phyloP scores from a whole-genome alignment of 2,329 filamentous ascomycete species.

The Bimuria novae-zelandiae region DNA sequence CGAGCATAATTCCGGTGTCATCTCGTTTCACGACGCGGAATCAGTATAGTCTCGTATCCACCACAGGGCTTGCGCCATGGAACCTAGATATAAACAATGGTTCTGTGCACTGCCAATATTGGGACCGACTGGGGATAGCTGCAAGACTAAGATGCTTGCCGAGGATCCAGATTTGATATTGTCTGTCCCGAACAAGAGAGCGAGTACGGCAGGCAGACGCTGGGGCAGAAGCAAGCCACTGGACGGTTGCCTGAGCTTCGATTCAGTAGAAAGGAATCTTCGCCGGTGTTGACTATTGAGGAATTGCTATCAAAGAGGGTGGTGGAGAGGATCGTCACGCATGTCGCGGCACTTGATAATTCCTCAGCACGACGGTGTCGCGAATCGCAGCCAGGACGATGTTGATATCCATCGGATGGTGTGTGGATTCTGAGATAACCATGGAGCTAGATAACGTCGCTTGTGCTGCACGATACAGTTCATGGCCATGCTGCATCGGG shows the following conservation, averaged over 20 bases:
- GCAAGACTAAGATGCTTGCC: neutral
- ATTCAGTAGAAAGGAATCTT: slow-evolving; percentile 17
- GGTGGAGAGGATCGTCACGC: slow-evolving; percentile 2
- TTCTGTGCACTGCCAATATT: slow-evolving; percentile 8
- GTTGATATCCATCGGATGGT: too few species aligned
- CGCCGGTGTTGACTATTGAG: slow-evolving; percentile 26
- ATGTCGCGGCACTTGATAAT: slow-evolving; percentile 30
- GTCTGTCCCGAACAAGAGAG: slow-evolving; percentile 9
- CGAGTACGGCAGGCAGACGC: slow-evolving; percentile 18
- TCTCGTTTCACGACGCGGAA: slow-evolving; percentile 28
- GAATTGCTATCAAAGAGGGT: slow-evolving; percentile 10
- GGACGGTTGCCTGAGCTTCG: slow-evolving; percentile 17
- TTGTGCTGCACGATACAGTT: slow-evolving; percentile 18
- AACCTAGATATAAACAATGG: neutral
- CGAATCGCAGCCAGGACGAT: too few species aligned
- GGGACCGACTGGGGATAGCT: neutral
- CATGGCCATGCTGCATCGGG: slow-evolving; percentile 18
- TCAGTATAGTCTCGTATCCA: neutral
- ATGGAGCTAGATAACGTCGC: slow-evolving; percentile 27
- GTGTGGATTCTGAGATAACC: neutral
- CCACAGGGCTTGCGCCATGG: neutral
- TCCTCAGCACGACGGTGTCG: too few species aligned
- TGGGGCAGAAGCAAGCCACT: slow-evolving; percentile 29
- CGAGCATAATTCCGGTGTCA: slow-evolving; percentile 24
- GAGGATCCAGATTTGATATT: slow-evolving; percentile 12